Conservation (phyloP, 2,329 filamentous ascomycete genomes). For the Cytospora paraplurivora region DNA sequence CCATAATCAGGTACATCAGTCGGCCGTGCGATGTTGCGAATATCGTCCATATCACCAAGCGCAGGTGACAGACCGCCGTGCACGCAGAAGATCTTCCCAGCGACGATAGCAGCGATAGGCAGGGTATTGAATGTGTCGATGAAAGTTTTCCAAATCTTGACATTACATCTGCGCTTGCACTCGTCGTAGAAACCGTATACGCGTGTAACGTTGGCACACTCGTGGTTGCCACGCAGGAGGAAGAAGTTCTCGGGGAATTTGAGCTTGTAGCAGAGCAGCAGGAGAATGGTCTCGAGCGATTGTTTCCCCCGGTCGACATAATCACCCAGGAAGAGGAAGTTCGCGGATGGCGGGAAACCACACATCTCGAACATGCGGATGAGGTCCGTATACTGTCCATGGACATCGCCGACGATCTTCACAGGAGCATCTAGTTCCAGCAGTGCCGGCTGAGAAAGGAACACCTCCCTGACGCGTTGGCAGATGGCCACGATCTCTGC, state of each 20-base stretch:
- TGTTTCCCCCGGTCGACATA: conserved; percentile 98
- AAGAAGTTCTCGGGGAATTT: conserved; percentile 99
- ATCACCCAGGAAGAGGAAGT: conserved; percentile 93
- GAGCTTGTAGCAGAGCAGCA: conserved; percentile 94
- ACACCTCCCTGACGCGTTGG: conserved; percentile 81
- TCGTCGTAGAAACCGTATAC: conserved; percentile 99
- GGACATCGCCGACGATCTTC: conserved; percentile 96
- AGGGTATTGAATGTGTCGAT: conserved; percentile 95
- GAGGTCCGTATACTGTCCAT: conserved; percentile 94
- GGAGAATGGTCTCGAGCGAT: conserved; percentile 88
- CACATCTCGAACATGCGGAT: conserved; percentile 99
- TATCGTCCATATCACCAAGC: conserved; percentile 96
- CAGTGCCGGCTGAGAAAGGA: conserved; percentile 88
- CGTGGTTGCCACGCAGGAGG: conserved; percentile 89
- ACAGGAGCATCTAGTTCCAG: conserved; percentile 92
- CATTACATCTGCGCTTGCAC: conserved; percentile 93
- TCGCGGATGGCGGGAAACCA: conserved; percentile 87
- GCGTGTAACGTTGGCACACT: conserved; percentile 93
- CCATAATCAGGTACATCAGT: conserved; percentile 98
- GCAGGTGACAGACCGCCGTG: conserved; percentile 93
- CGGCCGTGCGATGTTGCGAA: conserved; percentile 90
- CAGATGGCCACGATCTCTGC: conserved; percentile 96
- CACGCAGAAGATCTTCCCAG: conserved; percentile 96
- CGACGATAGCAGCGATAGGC: conserved; percentile 94
- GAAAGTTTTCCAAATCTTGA: conserved; percentile 98